Conservation (phyloP, 2,329 filamentous ascomycete species). For the Colletotrichum cordylinicola region DNA sequence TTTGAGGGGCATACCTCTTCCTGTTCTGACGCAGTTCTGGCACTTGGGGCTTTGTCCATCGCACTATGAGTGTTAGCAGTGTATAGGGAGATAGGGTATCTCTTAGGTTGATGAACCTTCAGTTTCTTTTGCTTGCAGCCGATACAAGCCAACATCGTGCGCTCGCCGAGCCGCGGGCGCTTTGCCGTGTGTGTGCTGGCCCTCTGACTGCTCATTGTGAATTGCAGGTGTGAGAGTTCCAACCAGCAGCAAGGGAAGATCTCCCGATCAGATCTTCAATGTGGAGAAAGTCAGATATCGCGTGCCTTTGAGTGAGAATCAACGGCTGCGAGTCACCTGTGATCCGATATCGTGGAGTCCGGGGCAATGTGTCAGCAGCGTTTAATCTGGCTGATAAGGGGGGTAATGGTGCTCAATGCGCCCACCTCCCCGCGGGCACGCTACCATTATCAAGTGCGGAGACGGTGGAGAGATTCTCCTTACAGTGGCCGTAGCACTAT, state of each 20-base stretch:
- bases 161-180: slow-evolving; percentile 26
- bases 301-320: neutral
- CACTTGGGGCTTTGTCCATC: slow-evolving; percentile 30
- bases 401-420: neutral
- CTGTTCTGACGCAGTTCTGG: slow-evolving; percentile 29
- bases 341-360: neutral
- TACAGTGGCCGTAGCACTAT: neutral
- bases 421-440: neutral
- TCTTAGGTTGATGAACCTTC: slow-evolving; percentile 20
- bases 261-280: neutral
- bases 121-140: slow-evolving; percentile 31
- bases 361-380: neutral
- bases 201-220: neutral
- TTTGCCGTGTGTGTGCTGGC: slow-evolving; percentile 12
- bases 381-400: neutral
- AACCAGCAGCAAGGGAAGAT: neutral
- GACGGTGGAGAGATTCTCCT: neutral
- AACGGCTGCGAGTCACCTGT: neutral
- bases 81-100: fast-evolving
- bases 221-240: neutral
- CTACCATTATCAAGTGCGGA: neutral
- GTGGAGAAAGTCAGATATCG: neutral
- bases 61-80: slow-evolving; percentile 13
- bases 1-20: neutral
- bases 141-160: slow-evolving; percentile 30